A percentile compares a stretch with the other conserved stretches of the same genome.
Conservation (phyloP, 805 yeast genomes). For the Metschnikowia cerradonensis region DNA sequence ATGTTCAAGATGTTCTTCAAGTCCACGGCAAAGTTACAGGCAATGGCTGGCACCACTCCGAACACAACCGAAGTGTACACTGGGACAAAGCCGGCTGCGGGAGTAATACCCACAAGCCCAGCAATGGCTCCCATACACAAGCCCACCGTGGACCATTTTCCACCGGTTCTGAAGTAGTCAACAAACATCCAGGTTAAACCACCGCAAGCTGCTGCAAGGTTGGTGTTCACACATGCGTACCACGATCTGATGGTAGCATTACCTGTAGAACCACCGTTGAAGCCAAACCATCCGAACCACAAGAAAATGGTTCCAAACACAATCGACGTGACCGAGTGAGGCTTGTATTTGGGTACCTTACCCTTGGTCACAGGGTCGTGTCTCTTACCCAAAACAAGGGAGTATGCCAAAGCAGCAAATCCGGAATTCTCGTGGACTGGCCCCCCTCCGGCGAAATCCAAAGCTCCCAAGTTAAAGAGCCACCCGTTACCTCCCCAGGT, state of each 20-base stretch:
- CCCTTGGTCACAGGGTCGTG: constrained; percentile 68
- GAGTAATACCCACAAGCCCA: constrained; percentile 93
- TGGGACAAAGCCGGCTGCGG: constrained; percentile 96
- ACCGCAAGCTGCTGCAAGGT: constrained; percentile 90
- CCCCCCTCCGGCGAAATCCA: constrained; percentile 98
- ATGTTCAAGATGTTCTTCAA: constrained; percentile 65
- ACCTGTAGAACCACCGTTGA: constrained; percentile 98
- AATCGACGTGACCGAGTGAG: constrained; percentile 86
- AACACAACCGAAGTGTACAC: constrained; percentile 47
- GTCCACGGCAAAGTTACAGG: constrained; percentile 84
- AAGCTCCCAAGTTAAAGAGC: constrained; percentile 76
- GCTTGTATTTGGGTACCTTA: constrained; percentile 83
- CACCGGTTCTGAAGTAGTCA: constrained; percentile 81
- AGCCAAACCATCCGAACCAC: constrained; percentile 99
- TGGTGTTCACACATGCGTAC: constrained; percentile 91
- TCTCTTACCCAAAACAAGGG: constrained; percentile 89
- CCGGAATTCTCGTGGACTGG: constrained; percentile 97
- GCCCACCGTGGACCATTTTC: constrained; percentile 91
- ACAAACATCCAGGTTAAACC: constrained; percentile 92
- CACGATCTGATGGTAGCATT: constrained; percentile 88
- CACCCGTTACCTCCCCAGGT: constrained; percentile 95
- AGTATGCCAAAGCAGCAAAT: constrained; percentile 90
- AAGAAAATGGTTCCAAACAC: constrained; percentile 91
- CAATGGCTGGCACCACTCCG: constrained; percentile 28
- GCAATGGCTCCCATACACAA: constrained; percentile 91